phyloP scores from a whole-genome alignment of 179 eudicot species.

The Nepenthes alata region DNA sequence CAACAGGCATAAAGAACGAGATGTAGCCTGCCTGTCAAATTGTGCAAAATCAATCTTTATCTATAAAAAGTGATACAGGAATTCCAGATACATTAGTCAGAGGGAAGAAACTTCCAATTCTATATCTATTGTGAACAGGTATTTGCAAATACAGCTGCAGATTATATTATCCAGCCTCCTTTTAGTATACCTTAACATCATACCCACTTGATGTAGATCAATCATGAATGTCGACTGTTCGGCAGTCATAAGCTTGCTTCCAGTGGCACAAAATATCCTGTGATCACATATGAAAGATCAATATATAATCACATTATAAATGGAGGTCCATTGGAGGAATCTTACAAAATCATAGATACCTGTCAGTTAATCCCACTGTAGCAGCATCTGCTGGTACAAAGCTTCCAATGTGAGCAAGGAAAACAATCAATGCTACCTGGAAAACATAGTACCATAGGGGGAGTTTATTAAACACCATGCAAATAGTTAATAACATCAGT shows the following conservation, averaged over 20 bases:
- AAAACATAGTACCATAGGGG: conserved; percentile 7
- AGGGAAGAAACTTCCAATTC: background rate
- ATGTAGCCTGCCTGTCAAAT: conserved; percentile 63
- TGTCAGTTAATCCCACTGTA: conserved; percentile 88
- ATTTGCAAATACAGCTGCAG: conserved; percentile 7
- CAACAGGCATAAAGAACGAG: conserved; percentile 73
- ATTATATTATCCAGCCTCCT: background rate
- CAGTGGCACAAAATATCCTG: conserved; percentile 97
- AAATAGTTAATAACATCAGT: too few species aligned
- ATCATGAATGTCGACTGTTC: conserved; percentile 98
- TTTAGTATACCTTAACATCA: conserved; percentile 75
- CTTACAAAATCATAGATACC: conserved; percentile 25
- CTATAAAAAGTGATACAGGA: too few species aligned
- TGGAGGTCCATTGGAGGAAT: conserved; percentile 3
- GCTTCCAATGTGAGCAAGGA: conserved; percentile 96
- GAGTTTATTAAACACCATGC: background rate
- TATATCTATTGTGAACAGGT: background rate
- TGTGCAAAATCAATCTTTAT: background rate
- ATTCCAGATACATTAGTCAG: background rate
- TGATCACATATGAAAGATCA: conserved; percentile 7
- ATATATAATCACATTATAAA: background rate
- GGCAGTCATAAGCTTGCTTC: conserved; percentile 81
- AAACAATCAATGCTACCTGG: conserved; percentile 95
- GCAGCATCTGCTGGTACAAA: conserved; percentile 98
- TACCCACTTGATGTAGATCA: conserved; percentile 94